Percentiles rank a stretch among this genome's conserved stretches.
phyloP scores from a whole-genome alignment of 2,329 filamentous ascomycete species.

The Xylariales sp. region DNA sequence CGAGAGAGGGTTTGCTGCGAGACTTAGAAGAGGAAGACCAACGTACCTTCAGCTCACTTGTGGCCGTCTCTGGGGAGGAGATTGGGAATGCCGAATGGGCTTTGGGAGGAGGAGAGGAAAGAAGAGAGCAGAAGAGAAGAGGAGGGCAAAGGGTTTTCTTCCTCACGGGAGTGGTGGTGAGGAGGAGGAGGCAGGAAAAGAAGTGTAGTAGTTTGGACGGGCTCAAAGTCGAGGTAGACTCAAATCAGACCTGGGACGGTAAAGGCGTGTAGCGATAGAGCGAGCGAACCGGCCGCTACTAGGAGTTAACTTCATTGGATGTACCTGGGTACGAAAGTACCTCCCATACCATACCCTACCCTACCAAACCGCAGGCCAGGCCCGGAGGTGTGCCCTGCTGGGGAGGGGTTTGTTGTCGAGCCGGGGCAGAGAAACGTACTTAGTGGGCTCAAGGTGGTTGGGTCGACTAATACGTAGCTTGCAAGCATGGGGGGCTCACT shows the following conservation, averaged over 20 bases:
- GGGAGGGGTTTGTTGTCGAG: conserved; percentile 8
- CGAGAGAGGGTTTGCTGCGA: too few species aligned
- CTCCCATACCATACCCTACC: neutral
- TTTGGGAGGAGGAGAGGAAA: conserved; percentile 28
- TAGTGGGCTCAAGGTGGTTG: conserved; percentile 7
- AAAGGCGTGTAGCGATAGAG: conserved; percentile 3
- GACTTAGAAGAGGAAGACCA: conserved; percentile 15
- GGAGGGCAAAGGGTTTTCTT: conserved; percentile 21
- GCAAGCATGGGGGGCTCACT: too few species aligned
- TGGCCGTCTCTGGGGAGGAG: conserved; percentile 19
- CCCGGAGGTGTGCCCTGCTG: conserved; percentile 7
- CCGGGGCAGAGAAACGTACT: conserved; percentile 2
- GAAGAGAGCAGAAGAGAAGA: conserved; percentile 24
- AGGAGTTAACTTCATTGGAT: neutral
- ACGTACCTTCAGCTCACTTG: conserved; percentile 28
- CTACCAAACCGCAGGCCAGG: conserved; percentile 1
- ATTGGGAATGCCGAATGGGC: conserved; percentile 30
- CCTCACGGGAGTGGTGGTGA: conserved; percentile 20
- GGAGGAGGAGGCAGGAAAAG: conserved; percentile 16
- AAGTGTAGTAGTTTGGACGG: conserved; percentile 12
- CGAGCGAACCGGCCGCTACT: conserved; percentile 1
- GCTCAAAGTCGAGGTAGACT: conserved; percentile 5
- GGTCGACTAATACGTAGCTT: too few species aligned
- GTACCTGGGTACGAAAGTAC: neutral
- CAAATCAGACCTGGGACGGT: neutral